phyloP scores from a whole-genome alignment of 1,284 basidiomycete species.

The Marasmius fiardii region DNA sequence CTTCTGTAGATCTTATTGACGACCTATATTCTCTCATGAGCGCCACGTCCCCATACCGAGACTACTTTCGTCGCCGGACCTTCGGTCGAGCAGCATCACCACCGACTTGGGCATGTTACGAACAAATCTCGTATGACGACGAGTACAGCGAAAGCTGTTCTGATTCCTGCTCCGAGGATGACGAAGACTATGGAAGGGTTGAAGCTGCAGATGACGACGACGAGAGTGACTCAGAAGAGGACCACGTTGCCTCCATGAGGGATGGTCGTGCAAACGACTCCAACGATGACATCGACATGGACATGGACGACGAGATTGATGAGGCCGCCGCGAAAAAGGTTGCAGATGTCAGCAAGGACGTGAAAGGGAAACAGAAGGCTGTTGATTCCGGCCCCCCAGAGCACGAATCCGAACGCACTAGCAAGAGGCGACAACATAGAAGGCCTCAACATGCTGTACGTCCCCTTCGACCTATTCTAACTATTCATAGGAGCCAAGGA shows the following conservation, averaged over 20 bases:
- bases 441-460: conserved; percentile 54
- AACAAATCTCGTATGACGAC: conserved; percentile 70
- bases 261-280: conserved; percentile 30
- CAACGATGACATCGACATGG: conserved; percentile 51
- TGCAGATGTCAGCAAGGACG: conserved; percentile 47
- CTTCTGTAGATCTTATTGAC: not conserved
- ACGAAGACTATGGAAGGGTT: conserved; percentile 51
- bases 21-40: conserved; percentile 29
- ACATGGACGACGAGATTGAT: conserved; percentile 56
- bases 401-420: conserved; percentile 29
- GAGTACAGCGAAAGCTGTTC: conserved; percentile 48
- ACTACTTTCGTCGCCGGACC: conserved; percentile 63
- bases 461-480: conserved; percentile 73
- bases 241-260: conserved; percentile 24
- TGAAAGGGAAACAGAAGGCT: conserved; percentile 78
- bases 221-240: conserved; percentile 35
- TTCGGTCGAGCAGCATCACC: conserved; percentile 77
- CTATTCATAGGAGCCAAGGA: conserved; percentile 81
- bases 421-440: conserved; percentile 50
- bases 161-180: conserved; percentile 70
- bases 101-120: conserved; percentile 82
- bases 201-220: conserved; percentile 25
- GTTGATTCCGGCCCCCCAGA: conserved; percentile 52
- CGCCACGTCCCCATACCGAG: conserved; percentile 38
- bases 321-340: conserved; percentile 33